Conservation (phyloP, 805 yeast genomes). For the Hanseniaspora pseudoguilliermondii region DNA sequence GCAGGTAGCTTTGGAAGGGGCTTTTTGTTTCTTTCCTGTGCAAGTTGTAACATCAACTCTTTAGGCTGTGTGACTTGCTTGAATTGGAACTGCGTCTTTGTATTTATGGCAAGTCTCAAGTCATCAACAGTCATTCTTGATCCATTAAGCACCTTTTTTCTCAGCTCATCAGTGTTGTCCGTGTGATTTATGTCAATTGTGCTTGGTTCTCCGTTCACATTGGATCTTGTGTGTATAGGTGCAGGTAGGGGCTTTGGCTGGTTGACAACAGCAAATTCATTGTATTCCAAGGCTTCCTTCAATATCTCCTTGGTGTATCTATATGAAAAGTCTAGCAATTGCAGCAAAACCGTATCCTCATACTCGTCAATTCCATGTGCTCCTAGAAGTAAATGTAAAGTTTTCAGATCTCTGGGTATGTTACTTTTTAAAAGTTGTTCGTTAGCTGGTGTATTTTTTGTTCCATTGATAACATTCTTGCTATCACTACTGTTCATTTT, state of each 20-base stretch:
- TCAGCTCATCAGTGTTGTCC: not conserved
- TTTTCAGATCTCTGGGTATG: conserved; percentile 77
- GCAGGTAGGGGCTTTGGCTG: conserved; percentile 16
- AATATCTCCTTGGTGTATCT: conserved; percentile 73
- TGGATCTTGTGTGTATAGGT: conserved; percentile 8
- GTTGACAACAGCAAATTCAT: conserved; percentile 54
- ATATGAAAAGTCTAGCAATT: conserved; percentile 93
- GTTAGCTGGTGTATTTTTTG: conserved; percentile 12
- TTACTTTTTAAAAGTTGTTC: conserved; percentile 24
- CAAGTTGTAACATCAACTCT: conserved; percentile 77
- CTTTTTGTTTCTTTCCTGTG: conserved; percentile 80
- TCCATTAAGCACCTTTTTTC: conserved; percentile 21
- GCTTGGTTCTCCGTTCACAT: conserved; percentile 1
- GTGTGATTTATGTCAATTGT: not conserved
- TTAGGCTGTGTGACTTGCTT: conserved; percentile 88
- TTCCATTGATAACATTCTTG: conserved; percentile 3
- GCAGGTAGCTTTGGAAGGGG: conserved; percentile 86
- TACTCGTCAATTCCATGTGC: conserved; percentile 84
- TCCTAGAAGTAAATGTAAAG: conserved; percentile 80
- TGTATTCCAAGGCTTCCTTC: conserved; percentile 79
- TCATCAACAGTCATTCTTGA: conserved; percentile 72
- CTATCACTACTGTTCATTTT: conserved; percentile 4
- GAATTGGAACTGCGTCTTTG: conserved; percentile 90
- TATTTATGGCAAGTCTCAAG: conserved; percentile 80
- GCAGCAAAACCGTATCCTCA: conserved; percentile 92